These are phyloP conservation scores for Ballota nigra DNA, from an alignment of 257 asterid species.

Conservation along the genomic window DNA sequence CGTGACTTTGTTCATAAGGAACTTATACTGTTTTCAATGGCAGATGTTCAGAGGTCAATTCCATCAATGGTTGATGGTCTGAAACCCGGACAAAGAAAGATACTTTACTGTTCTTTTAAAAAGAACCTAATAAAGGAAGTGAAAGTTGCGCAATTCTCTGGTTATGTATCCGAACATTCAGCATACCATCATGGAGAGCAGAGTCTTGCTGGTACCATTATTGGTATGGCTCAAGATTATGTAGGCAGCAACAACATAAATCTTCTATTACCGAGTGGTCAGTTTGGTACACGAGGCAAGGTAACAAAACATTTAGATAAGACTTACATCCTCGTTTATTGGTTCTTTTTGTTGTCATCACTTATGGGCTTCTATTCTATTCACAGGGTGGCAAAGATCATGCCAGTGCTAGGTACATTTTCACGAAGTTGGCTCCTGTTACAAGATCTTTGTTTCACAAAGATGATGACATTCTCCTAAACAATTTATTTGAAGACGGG, in stretches of 20 bases:
- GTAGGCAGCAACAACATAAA: constrained; percentile 95
- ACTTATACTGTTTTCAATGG: constrained; percentile 84
- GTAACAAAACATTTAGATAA: constrained; percentile 31
- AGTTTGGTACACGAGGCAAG: constrained; percentile 92
- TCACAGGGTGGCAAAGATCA: constrained; percentile 97
- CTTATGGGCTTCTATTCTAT: constrained; percentile 1
- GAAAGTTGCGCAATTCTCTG: constrained; percentile 91
- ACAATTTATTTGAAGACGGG: constrained; percentile 91
- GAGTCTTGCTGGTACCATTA: constrained; percentile 88
- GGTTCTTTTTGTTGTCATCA: background rate
- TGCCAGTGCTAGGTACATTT: constrained; percentile 93
- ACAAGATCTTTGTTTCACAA: constrained; percentile 80
- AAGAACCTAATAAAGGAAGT: constrained; percentile 83
- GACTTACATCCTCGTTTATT: background rate
- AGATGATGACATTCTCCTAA: constrained; percentile 79
- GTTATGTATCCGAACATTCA: constrained; percentile 96
- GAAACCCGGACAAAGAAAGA: constrained; percentile 98
- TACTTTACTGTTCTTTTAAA: constrained; percentile 88
- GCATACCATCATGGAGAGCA: constrained; percentile 99
- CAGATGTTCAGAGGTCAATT: constrained; percentile 96
- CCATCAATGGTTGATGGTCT: constrained; percentile 98
- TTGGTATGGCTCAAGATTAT: constrained; percentile 96
- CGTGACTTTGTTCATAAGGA: constrained; percentile 95
- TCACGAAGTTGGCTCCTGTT: constrained; percentile 61
- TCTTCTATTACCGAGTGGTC: constrained; percentile 90